Conservation (phyloP, 1,139 yeast genomes). For the Taphrina communis region DNA sequence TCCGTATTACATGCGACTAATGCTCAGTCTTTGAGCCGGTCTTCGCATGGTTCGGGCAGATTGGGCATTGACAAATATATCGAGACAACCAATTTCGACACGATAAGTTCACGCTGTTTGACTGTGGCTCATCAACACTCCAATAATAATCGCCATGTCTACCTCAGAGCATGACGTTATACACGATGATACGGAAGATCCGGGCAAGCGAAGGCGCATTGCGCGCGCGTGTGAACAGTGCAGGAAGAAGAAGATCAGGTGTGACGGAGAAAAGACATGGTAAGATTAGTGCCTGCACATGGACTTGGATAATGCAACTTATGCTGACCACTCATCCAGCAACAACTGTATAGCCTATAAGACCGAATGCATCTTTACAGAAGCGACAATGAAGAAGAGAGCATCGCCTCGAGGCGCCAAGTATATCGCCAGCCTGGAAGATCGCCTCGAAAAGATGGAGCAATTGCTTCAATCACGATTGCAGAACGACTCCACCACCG, state of each 20-base stretch:
- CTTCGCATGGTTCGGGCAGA: too few species aligned
- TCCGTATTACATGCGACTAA: too few species aligned
- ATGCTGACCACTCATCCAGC: conserved; percentile 44
- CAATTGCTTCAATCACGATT: conserved; percentile 46
- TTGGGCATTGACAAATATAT: too few species aligned
- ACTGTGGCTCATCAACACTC: not conserved
- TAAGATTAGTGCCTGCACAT: conserved; percentile 56
- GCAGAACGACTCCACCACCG: not conserved
- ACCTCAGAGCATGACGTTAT: not conserved
- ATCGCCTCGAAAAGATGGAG: conserved; percentile 52
- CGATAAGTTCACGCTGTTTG: too few species aligned
- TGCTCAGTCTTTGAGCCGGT: too few species aligned
- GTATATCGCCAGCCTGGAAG: conserved; percentile 49
- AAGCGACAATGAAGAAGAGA: conserved; percentile 49
- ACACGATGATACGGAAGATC: conserved; percentile 6
- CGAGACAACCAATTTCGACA: too few species aligned
- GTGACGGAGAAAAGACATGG: conserved; percentile 60
- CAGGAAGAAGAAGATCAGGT: conserved; percentile 70
- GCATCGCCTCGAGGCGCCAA: conserved; percentile 46
- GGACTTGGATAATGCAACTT: conserved; percentile 58
- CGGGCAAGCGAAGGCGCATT: conserved; percentile 51
- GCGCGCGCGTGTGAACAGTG: conserved; percentile 66
- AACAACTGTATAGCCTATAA: conserved; percentile 39
- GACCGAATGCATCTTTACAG: conserved; percentile 50
- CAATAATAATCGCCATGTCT: conserved; percentile 3